Percentiles rank a stretch among this genome's conserved stretches.
Evolutionary conservation across 2,329 filamentous ascomycete genomes (phyloP).

Genomic region (Pestalotiopsis fici): DNA sequence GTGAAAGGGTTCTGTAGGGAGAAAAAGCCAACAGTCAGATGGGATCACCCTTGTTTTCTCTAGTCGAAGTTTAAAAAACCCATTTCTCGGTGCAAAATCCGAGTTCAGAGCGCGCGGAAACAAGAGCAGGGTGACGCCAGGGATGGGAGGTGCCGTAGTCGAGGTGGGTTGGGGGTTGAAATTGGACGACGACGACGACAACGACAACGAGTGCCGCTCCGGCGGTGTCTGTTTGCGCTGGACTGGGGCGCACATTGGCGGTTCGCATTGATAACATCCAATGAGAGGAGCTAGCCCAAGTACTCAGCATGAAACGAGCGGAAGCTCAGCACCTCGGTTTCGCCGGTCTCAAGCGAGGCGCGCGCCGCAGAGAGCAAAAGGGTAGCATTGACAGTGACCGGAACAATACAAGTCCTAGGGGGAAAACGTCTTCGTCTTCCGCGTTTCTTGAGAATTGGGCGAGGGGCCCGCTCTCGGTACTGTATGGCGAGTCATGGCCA

Average conservation of each 20-base stretch:
- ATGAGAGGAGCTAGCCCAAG: not conserved
- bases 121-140: not conserved
- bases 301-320: not conserved
- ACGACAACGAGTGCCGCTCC: not conserved
- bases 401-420: not conserved
- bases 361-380: too few relatives aligned
- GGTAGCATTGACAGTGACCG: not conserved
- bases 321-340: not conserved
- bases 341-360: not conserved
- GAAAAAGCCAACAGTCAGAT: not conserved
- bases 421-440: not conserved
- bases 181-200: not conserved
- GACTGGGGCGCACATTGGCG: not conserved
- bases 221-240: not conserved
- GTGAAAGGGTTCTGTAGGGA: not conserved
- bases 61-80: not conserved
- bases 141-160: not conserved
- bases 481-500: not conserved
- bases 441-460: not conserved
- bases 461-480: not conserved
- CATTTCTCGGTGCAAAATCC: not conserved
- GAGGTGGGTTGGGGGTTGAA: not conserved
- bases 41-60: not conserved
- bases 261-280: not conserved
- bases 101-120: not conserved